Percentiles rank a stretch among this genome's conserved stretches.
Conservation (phyloP, 2,329 filamentous ascomycete genomes). For the Akanthomyces lecanii region DNA sequence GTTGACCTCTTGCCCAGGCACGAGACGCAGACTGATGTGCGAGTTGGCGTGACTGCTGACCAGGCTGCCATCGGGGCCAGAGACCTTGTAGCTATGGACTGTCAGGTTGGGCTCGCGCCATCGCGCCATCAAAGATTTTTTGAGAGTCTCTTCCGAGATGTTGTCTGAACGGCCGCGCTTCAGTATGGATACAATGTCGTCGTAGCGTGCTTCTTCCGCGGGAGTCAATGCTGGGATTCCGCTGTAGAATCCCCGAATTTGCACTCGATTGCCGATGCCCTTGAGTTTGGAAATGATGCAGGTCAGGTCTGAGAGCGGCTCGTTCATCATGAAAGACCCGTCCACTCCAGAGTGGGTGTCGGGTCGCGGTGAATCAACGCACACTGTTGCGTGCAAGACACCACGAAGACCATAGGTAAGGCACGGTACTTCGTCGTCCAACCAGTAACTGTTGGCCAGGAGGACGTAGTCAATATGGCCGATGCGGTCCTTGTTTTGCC, state of each 20-base stretch:
- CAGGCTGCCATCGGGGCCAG: constrained; percentile 84
- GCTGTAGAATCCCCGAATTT: constrained; percentile 86
- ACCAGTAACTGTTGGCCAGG: constrained; percentile 96
- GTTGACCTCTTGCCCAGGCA: constrained; percentile 86
- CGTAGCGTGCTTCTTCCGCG: constrained; percentile 75
- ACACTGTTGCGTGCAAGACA: constrained; percentile 87
- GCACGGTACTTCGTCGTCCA: constrained; percentile 92
- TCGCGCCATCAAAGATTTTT: constrained; percentile 80
- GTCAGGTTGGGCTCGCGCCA: constrained; percentile 96
- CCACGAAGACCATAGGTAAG: constrained; percentile 91
- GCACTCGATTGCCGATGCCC: constrained; percentile 72
- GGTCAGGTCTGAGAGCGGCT: constrained; percentile 88
- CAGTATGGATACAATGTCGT: constrained; percentile 75
- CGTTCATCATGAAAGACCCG: constrained; percentile 82
- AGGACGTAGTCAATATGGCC: constrained; percentile 92
- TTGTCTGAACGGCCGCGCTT: constrained; percentile 64
- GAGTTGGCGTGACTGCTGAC: constrained; percentile 88
- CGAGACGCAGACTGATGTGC: constrained; percentile 82
- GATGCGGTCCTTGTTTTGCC: constrained; percentile 75
- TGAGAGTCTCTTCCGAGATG: constrained; percentile 63
- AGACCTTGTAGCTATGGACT: constrained; percentile 88
- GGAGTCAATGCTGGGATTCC: constrained; percentile 69
- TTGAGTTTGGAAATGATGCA: constrained; percentile 78
- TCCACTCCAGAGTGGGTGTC: constrained; percentile 97
- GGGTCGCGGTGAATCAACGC: constrained; percentile 78